A percentile compares a stretch with the other conserved stretches of the same genome.
Evolutionary conservation across 768 basidiomycete species (phyloP).

Genomic region (Mycena filopes): DNA sequence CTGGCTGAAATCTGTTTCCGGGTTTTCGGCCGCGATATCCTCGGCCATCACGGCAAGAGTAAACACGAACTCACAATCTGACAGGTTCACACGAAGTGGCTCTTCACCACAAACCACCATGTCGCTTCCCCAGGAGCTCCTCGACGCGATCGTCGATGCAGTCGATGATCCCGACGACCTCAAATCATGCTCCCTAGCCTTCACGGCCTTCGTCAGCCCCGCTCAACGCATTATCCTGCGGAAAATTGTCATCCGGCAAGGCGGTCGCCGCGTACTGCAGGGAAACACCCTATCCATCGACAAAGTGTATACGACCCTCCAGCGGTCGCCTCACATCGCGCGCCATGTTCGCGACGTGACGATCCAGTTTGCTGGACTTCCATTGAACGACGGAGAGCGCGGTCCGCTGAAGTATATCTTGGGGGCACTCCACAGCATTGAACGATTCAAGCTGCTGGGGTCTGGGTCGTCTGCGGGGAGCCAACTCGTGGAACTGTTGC

Average conservation of each 20-base stretch:
- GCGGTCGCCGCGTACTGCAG: not conserved
- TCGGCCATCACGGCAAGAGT: too few species aligned
- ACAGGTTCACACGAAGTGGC: too few species aligned
- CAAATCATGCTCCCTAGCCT: not conserved
- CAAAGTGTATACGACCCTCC: not conserved
- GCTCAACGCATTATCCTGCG: constrained; percentile 11
- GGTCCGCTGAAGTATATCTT: not conserved
- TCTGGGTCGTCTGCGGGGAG: not conserved
- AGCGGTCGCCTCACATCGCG: not conserved
- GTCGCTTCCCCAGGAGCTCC: constrained; percentile 6
- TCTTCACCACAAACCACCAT: too few species aligned
- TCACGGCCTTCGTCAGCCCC: not conserved
- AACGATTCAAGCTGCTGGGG: not conserved
- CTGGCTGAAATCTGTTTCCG: too few species aligned
- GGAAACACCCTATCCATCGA: not conserved
- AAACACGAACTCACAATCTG: too few species aligned
- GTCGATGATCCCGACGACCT: constrained; percentile 4
- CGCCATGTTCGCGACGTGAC: not conserved
- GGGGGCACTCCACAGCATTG: not conserved
- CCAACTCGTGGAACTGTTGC: not conserved
- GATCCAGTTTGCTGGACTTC: not conserved
- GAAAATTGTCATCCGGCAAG: not conserved
- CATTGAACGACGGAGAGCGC: not conserved
- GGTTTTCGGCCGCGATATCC: too few species aligned
- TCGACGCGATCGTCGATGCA: constrained; percentile 4